phyloP scores from a whole-genome alignment of 1,284 basidiomycete species.

The Cryptococcus sp. region DNA sequence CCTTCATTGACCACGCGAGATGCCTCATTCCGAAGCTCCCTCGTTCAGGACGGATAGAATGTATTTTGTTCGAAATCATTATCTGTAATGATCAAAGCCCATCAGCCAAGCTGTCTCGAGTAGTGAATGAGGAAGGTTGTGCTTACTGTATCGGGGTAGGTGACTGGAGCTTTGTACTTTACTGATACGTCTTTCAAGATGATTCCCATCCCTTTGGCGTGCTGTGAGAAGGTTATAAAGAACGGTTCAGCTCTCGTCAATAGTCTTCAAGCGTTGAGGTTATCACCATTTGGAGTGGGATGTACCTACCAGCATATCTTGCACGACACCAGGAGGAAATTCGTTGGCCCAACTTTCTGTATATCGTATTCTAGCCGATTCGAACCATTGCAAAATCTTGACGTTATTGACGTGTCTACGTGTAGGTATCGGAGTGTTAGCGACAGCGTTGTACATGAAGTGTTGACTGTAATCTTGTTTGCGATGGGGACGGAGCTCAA shows the following conservation, averaged over 20 bases:
- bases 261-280: too few species aligned
- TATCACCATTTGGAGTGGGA: neutral
- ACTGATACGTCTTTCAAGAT: conserved; percentile 44
- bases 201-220: conserved; percentile 38
- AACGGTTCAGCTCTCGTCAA: neutral
- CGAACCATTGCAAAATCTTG: conserved; percentile 45
- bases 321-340: conserved; percentile 28
- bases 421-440: conserved; percentile 1
- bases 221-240: conserved; percentile 10
- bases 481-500: neutral
- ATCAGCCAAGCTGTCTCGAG: neutral
- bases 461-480: neutral
- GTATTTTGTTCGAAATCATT: conserved; percentile 38
- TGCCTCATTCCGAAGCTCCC: conserved; percentile 40
- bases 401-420: conserved; percentile 53
- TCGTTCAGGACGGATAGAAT: conserved; percentile 37
- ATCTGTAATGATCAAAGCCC: conserved; percentile 29
- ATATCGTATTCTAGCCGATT: conserved; percentile 45
- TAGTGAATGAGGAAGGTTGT: neutral
- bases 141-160: conserved; percentile 50
- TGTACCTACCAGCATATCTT: conserved; percentile 28
- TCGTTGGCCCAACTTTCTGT: conserved; percentile 32
- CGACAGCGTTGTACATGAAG: neutral
- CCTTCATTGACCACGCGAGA: conserved; percentile 43
- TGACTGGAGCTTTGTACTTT: conserved; percentile 45